A percentile compares a stretch with the other conserved stretches of the same genome.
Evolutionary conservation across 148 eudicot genomes (phyloP).

Genomic region (Diospyros kaki): DNA sequence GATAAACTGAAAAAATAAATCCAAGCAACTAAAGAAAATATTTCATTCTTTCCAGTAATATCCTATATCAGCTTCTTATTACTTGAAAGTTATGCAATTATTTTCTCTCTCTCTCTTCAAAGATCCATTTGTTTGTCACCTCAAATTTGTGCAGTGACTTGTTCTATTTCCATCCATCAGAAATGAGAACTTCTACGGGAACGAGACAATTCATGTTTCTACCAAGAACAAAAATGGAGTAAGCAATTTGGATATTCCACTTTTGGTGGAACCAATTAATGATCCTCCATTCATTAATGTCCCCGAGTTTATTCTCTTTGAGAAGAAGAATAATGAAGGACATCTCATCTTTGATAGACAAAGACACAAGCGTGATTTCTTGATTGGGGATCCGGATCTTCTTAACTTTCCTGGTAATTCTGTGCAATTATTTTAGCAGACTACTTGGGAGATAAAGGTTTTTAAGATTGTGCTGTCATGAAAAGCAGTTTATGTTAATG

Average conservation of each 20-base stretch:
- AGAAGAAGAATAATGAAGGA: slow-evolving; percentile 43
- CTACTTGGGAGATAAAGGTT: not conserved
- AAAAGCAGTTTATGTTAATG: not conserved
- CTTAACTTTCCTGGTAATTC: slow-evolving; percentile 58
- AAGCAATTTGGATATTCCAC: slow-evolving; percentile 51
- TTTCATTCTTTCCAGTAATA: not conserved
- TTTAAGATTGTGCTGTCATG: not conserved
- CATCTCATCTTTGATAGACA: slow-evolving; percentile 38
- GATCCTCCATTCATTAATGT: slow-evolving; percentile 70
- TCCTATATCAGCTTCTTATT: not conserved
- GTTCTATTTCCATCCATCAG: slow-evolving; percentile 28
- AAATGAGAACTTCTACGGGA: slow-evolving; percentile 71
- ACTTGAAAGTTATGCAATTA: not conserved
- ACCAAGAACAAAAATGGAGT: slow-evolving; percentile 60
- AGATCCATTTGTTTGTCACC: not conserved
- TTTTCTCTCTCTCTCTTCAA: not conserved
- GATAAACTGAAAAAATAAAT: not conserved
- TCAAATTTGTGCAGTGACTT: slow-evolving; percentile 3
- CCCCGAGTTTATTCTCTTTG: slow-evolving; percentile 58
- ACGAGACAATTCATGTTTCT: slow-evolving; percentile 53
- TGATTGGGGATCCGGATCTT: slow-evolving; percentile 79
- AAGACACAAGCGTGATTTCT: slow-evolving; percentile 46
- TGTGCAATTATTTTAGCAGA: slow-evolving; percentile 27
- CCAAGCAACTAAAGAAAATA: too few relatives aligned
- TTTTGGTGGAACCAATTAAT: slow-evolving; percentile 74